phyloP scores from a whole-genome alignment of 192 early-diverging fungal species.

The Coemansia sp. region DNA sequence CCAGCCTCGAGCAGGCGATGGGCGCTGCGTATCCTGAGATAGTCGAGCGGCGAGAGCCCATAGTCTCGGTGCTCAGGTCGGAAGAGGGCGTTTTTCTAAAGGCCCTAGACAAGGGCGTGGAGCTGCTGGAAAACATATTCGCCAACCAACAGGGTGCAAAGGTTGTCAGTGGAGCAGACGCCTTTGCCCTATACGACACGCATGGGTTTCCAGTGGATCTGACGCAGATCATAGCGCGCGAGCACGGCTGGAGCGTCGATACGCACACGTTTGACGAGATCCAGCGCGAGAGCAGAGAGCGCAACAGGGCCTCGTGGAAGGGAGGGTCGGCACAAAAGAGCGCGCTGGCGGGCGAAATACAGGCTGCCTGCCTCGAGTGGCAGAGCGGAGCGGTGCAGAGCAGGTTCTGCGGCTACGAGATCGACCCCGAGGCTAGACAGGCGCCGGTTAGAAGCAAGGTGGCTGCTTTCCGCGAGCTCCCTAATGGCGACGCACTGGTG shows the following conservation, averaged over 20 bases:
- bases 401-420: conserved; percentile 74
- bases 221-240: conserved; percentile 95
- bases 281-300: conserved; percentile 74
- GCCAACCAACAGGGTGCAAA: conserved; percentile 23
- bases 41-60: conserved; percentile 58
- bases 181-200: conserved; percentile 94
- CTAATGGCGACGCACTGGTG: conserved; percentile 54
- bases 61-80: conserved; percentile 86
- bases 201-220: conserved; percentile 98
- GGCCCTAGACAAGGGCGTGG: conserved; percentile 90
- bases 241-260: conserved; percentile 79
- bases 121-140: conserved; percentile 79
- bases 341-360: conserved; percentile 81
- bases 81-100: conserved; percentile 90
- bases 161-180: conserved; percentile 74
- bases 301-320: conserved; percentile 56
- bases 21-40: conserved; percentile 91
- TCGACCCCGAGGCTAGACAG: conserved; percentile 61
- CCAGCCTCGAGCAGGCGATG: conserved; percentile 87
- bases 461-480: conserved; percentile 17
- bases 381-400: conserved; percentile 70
- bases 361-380: conserved; percentile 74
- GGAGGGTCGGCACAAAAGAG: conserved; percentile 52
- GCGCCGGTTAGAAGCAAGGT: conserved; percentile 58
- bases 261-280: conserved; percentile 72